Evolutionary conservation across 1,139 yeast genomes (phyloP), one percentile per base, ranked within the genome.

Genomic region (Hanseniaspora uvarum): DNA sequence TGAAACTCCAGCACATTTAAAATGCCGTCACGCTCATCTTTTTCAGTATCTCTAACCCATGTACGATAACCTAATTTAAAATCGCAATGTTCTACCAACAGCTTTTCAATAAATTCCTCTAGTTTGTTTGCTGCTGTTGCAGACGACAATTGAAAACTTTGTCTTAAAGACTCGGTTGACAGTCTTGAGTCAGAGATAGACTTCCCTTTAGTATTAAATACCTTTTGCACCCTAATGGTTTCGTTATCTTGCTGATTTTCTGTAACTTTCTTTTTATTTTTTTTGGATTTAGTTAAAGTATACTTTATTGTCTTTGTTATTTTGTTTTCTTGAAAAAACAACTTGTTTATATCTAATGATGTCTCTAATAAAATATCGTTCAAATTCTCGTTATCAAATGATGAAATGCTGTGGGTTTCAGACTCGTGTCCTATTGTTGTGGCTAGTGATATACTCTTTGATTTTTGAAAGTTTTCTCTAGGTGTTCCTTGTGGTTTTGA

Each of bases 21-120:
- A 14, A 54, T 49, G 3, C 34, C 40, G 2, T 49, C 56, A 14
- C 95, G 72, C 57, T 77, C 76, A 6, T 68, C 68, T 53, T 73
- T 75, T 1, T 75, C 72, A 0, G 94, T 83, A 62, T 83, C 94
- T 56, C 94, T 74, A 41, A 84, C 80, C 94, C 95, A 86, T 0
- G 94, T 85, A 62, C 77, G 78, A 59, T 78, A 75, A 5, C 95
- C 95, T 33, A 86, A 67, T 36, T 80, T 78, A 66, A 85, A 86
- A 19, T 81, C 78, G 57, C 84, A 73, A 47, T 76, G 78, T 45
- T 72, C 68, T 48, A 74, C 75, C 57, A 86, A 75, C 24, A 83
- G 72, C 31, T 74, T 72, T 53, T 86, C 68, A 10, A 86, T 75
- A 46, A 75, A 75, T 46, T 73, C 72, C 63, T 86, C 95, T n/a